phyloP scores from a whole-genome alignment of 2,329 filamentous ascomycete genomes.

The Lachnellula suecica region DNA sequence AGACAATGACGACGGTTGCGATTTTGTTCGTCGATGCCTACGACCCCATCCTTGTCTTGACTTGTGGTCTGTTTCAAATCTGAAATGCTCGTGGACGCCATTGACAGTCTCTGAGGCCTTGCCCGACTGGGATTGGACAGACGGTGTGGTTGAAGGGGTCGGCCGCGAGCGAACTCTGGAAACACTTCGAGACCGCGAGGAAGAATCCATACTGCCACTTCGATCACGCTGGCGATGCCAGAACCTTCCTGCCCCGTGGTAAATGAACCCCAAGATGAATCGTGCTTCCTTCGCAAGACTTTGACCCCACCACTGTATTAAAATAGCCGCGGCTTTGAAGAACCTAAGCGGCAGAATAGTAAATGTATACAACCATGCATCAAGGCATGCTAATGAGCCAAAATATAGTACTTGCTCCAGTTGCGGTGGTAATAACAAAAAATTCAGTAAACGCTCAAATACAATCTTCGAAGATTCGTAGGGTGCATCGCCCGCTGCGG shows the following conservation, averaged over 20 bases:
- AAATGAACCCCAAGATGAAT: constrained; percentile 75
- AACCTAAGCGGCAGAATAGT: constrained; percentile 93
- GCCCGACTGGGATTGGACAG: constrained; percentile 23
- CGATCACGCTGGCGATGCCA: constrained; percentile 60
- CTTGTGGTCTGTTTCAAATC: constrained; percentile 25
- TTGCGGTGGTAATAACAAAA: constrained; percentile 76
- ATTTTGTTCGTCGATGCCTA: constrained; percentile 74
- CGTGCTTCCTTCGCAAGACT: constrained; percentile 69
- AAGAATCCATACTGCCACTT: constrained; percentile 36
- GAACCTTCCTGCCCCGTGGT: constrained; percentile 74
- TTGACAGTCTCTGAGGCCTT: constrained; percentile 18
- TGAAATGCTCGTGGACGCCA: constrained; percentile 18
- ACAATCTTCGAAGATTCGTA: constrained; percentile 94
- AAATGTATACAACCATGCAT: constrained; percentile 95
- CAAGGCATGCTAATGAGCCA: constrained; percentile 85
- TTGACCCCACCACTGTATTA: constrained; percentile 76
- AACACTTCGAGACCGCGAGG: constrained; percentile 27
- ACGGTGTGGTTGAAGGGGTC: constrained; percentile 23
- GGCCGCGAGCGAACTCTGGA: constrained; percentile 28
- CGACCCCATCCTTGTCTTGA: constrained; percentile 30
- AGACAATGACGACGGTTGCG: constrained; percentile 78
- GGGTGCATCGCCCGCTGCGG: constrained; percentile 57
- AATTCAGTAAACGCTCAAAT: constrained; percentile 87
- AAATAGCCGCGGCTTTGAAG: constrained; percentile 72
- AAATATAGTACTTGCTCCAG: constrained; percentile 86